Evolutionary conservation across 2,329 filamentous ascomycete genomes (phyloP), one percentile per base, ranked within the genome.

Genomic region (Cordyceps cicadae): DNA sequence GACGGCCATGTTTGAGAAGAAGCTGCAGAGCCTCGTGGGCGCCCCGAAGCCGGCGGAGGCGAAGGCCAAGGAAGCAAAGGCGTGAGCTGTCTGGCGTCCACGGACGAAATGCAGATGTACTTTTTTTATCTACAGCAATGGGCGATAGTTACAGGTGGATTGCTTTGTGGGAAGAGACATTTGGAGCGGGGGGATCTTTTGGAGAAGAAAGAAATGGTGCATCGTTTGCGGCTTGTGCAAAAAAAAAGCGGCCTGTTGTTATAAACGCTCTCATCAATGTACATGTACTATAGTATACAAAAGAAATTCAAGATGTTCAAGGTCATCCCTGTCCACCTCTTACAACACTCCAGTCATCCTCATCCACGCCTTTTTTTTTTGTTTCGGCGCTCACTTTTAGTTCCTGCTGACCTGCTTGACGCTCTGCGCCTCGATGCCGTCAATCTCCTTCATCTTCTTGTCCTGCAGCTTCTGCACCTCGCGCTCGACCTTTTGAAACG

Each of bases 371-470:
- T 12, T 43, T 9, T 9, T 34, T 34, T 34, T 9, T 9, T 5
- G 6, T 3, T 9, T 52, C 57, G n/a, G n/a, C n/a, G n/a, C n/a
- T n/a, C n/a, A n/a, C n/a, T n/a, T 56, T 60, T 60, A 65, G 21
- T 62, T 62, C 62, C 69, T 69, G 65, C 70, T 72, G 17, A 79
- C 66, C 68, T 76, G 70, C 66, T 75, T 75, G 29, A 81, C 64
- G 3, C 75, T 71, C 67, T 77, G 75, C 68, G 80, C 79, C 74
- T 85, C 81, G 46, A 73, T 74, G 12, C 66, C 67, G 51, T 82
- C 77, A 52, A 85, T 76, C 59, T 74, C 75, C 68, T 76, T 75
- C 73, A 83, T 77, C 70, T 78, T 75, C 72, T 81, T 81, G 62
- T 81, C 78, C 73, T 81, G 79, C 62, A 77, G 63, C 71, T 79